Evolutionary conservation across 768 basidiomycete species (phyloP), one percentile per base, ranked within the genome.

Genomic region (Tubosaeta brunneosetosa): DNA sequence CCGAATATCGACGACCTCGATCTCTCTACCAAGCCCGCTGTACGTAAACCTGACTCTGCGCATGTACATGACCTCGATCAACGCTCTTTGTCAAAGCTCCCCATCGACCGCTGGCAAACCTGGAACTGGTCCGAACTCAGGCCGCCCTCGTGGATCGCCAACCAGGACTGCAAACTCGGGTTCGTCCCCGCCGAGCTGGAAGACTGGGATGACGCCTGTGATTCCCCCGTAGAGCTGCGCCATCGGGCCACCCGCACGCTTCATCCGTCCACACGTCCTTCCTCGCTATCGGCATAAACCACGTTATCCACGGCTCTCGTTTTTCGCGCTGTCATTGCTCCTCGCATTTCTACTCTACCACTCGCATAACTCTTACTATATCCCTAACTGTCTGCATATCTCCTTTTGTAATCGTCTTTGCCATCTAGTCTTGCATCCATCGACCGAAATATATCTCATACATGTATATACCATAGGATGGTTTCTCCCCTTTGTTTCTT

Each of bases 91-190:
- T 49, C 53, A 43, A 68, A 61, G 68, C 61, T 57, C 44, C 44
- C 52, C 52, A 50, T 52, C 41, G 64, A 69, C 16, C 67, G 57
- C 47, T 71, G 69, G 68, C 68, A 70, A 22, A 63, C 59, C 31
- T 70, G 68, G 68, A 53, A 61, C 22, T 70, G 68, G 68, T 67
- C 67, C 37, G 70, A 70, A 47, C 63, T 70, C 19, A 57, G 65
- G 51, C 56, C 52, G 11, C 68, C 68, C 29, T 14, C 51, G 16
- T 71, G 68, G 70, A 13, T 59, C 3, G 33, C 61, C 31, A 49
- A 61, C 42, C 27, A 14, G 29, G 51, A 33, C 19, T 12, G 5
- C 37, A 27, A 12, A 1, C 22, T 34, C 6, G 34, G 47, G 40
- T 47, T 48, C 36, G 46, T 44, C 26, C 49, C 56, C 10, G 60